phyloP scores from a whole-genome alignment of 2,329 filamentous ascomycete species.

The Pseudocercospora fijiensis region DNA sequence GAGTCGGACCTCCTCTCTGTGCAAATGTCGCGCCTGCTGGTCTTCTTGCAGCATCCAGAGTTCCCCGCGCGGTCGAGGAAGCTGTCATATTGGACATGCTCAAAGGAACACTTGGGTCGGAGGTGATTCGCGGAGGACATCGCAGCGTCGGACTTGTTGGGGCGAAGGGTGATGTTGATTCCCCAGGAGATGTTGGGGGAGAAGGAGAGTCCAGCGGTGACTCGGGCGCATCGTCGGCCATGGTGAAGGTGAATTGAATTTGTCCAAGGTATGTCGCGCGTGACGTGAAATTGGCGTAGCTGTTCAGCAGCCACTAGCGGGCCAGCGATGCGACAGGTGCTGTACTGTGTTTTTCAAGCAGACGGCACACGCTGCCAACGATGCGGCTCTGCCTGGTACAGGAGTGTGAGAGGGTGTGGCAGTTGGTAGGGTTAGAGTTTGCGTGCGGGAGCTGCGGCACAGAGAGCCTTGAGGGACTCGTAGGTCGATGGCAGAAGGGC shows the following conservation, averaged over 20 bases:
- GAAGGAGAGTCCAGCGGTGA: constrained; percentile 26
- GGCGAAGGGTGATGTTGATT: constrained; percentile 24
- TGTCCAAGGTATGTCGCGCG: not conserved
- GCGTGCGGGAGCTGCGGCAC: not conserved
- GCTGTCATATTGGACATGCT: constrained; percentile 63
- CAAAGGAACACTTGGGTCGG: constrained; percentile 38
- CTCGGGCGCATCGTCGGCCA: constrained; percentile 20
- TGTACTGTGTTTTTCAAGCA: not conserved
- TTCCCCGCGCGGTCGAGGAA: constrained; percentile 80
- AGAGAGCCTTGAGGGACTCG: not conserved
- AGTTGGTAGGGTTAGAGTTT: not conserved
- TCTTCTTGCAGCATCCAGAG: constrained; percentile 67
- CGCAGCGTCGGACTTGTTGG: constrained; percentile 14
- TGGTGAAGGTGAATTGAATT: constrained; percentile 8
- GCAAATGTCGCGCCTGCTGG: constrained; percentile 47
- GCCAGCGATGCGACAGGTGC: constrained; percentile 1
- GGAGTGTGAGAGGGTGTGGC: not conserved
- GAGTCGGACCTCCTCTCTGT: constrained; percentile 50
- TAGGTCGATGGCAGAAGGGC: not conserved
- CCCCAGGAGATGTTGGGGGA: constrained; percentile 34
- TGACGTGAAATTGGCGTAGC: not conserved
- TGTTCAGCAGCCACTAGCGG: not conserved
- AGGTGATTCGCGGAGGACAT: constrained; percentile 24
- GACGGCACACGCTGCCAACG: not conserved
- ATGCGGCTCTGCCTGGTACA: constrained; percentile 1